These are phyloP conservation scores for Hymenoscyphus albidus DNA, from an alignment of 2,329 filamentous ascomycete genomes.

Conservation along the genomic window DNA sequence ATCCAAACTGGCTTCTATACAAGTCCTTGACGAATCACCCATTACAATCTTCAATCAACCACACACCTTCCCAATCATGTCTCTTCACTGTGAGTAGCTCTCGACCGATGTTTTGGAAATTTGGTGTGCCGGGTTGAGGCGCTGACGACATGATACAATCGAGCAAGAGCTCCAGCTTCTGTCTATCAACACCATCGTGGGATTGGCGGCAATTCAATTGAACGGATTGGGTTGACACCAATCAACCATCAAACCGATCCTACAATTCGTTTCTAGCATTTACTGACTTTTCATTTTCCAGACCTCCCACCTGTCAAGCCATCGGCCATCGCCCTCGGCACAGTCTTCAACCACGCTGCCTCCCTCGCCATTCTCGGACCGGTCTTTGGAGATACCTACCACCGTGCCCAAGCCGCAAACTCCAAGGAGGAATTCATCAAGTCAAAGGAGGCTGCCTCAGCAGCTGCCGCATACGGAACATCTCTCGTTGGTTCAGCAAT, in stretches of 20 bases:
- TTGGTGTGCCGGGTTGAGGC: background rate
- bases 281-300: constrained; percentile 19
- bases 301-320: constrained; percentile 86
- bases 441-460: constrained; percentile 86
- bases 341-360: constrained; percentile 89
- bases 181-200: constrained; percentile 3
- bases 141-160: constrained; percentile 21
- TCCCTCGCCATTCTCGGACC: constrained; percentile 85
- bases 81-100: constrained; percentile 31
- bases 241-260: background rate
- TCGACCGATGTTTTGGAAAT: background rate
- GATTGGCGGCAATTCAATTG: background rate
- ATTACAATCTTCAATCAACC: constrained; percentile 26
- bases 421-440: constrained; percentile 94
- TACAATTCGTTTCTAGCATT: too few relatives aligned
- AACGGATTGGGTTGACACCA: background rate
- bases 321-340: constrained; percentile 93
- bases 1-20: constrained; percentile 27
- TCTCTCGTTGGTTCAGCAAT: constrained; percentile 84
- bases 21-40: constrained; percentile 28
- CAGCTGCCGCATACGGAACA: constrained; percentile 85
- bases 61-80: constrained; percentile 29
- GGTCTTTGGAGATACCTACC: constrained; percentile 91
- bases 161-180: background rate
- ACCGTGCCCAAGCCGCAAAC: constrained; percentile 85